phyloP scores from a whole-genome alignment of 2,329 filamentous ascomycete genomes.

The Colletotrichum nymphaeae region DNA sequence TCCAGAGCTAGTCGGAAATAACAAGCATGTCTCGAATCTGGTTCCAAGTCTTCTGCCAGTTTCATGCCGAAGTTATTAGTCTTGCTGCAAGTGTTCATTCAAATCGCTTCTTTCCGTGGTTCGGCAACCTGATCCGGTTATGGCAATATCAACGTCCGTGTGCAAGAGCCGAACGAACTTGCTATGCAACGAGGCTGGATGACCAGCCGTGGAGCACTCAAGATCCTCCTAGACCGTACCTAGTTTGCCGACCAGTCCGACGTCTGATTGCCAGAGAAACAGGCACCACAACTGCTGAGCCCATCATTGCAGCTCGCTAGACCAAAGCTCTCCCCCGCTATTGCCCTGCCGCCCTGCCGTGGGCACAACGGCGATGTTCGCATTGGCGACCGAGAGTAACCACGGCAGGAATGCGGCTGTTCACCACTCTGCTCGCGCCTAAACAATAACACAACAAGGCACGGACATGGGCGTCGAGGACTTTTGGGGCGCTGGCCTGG shows the following conservation, averaged over 20 bases:
- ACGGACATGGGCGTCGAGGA: neutral
- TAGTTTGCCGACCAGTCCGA: neutral
- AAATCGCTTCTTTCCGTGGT: neutral
- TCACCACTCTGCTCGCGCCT: conserved; percentile 12
- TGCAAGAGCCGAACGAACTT: neutral
- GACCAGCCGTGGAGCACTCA: neutral
- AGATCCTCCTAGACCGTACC: neutral
- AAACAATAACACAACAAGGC: conserved; percentile 3
- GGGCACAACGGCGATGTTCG: conserved; percentile 8
- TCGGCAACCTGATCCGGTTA: conserved; percentile 14
- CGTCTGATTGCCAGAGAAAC: neutral
- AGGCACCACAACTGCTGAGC: conserved; percentile 12
- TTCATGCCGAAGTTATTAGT: conserved; percentile 15
- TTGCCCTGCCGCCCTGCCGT: neutral
- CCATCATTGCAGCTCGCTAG: neutral
- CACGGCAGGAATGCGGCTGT: conserved; percentile 11
- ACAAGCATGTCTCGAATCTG: neutral
- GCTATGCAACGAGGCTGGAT: neutral
- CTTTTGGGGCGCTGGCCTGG: neutral
- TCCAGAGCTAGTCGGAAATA: neutral
- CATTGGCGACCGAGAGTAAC: conserved; percentile 17
- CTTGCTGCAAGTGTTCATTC: neutral
- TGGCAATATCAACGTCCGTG: neutral
- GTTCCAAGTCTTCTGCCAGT: conserved; percentile 6
- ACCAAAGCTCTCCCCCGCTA: neutral